These are phyloP conservation scores for Aspergillus amoenus DNA, from an alignment of 2,329 filamentous ascomycete genomes.

Conservation along the genomic window DNA sequence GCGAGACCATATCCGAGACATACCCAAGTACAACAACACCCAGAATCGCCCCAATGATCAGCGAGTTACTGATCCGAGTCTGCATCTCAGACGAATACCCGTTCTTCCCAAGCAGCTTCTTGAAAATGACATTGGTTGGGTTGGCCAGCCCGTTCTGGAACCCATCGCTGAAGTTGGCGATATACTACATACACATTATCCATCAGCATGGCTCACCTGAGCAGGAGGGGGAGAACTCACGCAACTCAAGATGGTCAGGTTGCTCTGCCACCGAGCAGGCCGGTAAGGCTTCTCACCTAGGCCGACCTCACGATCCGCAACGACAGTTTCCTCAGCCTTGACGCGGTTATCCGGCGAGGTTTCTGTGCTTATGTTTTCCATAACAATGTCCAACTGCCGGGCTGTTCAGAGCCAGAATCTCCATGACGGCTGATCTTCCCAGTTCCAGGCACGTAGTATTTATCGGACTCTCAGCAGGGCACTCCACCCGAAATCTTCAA, in stretches of 20 bases:
- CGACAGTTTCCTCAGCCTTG: background rate
- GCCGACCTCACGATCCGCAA: background rate
- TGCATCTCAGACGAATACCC: conserved; percentile 30
- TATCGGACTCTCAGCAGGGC: background rate
- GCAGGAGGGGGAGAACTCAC: conserved; percentile 14
- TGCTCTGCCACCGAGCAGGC: conserved; percentile 27
- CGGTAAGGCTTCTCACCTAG: conserved; percentile 13
- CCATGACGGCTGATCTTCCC: background rate
- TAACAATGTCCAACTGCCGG: background rate
- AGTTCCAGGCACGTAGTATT: background rate
- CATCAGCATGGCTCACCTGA: background rate
- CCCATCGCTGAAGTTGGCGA: conserved; percentile 35
- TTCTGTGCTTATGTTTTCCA: background rate
- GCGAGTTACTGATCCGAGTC: conserved; percentile 31
- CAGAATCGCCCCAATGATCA: conserved; percentile 31
- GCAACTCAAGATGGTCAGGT: conserved; percentile 30
- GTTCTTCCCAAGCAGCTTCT: conserved; percentile 23
- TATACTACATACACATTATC: conserved; percentile 18
- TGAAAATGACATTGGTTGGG: conserved; percentile 35
- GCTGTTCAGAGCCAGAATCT: background rate
- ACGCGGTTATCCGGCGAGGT: background rate
- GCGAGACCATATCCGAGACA: conserved; percentile 30
- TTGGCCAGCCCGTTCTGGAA: conserved; percentile 32
- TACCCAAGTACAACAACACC: conserved; percentile 29
- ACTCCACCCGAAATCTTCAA: too few species aligned